These are phyloP conservation scores for Umbelopsis sp. DNA, from an alignment of 371 early-diverging fungal species.

Conservation along the genomic window DNA sequence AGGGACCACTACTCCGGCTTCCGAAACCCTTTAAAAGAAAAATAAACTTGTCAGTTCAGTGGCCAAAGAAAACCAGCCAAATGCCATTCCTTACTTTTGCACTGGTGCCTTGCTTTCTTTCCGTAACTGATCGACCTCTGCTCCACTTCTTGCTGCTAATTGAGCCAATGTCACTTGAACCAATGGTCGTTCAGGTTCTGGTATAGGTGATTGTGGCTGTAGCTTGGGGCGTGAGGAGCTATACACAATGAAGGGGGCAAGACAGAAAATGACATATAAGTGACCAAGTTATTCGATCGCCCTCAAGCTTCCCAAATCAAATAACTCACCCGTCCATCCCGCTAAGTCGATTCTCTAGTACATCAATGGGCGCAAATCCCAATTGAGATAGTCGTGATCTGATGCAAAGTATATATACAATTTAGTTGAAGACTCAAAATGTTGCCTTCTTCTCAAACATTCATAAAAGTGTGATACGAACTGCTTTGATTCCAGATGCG, in stretches of 20 bases:
- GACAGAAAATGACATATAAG: neutral
- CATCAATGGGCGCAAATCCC: constrained; percentile 1
- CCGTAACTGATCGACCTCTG: neutral
- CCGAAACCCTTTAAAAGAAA: neutral
- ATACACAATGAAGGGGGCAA: neutral
- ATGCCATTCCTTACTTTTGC: neutral
- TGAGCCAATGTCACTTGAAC: constrained; percentile 7
- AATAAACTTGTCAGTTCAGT: too few species aligned
- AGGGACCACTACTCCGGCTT: constrained; percentile 14
- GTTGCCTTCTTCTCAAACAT: neutral
- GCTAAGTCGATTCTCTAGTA: neutral
- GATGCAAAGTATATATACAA: neutral
- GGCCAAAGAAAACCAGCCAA: too few species aligned
- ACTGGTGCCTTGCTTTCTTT: neutral
- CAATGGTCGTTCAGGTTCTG: neutral
- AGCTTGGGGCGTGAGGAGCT: neutral
- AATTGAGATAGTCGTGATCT: constrained; percentile 3
- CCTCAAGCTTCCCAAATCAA: neutral
- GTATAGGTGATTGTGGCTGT: constrained; percentile 1
- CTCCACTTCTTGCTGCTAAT: constrained; percentile 8
- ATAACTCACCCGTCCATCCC: neutral
- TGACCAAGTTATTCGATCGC: neutral
- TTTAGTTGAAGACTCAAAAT: neutral
- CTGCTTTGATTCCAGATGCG: neutral
- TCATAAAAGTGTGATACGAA: neutral